Conservation (phyloP, 805 yeast species). For the Myxozyma nipponensis region DNA sequence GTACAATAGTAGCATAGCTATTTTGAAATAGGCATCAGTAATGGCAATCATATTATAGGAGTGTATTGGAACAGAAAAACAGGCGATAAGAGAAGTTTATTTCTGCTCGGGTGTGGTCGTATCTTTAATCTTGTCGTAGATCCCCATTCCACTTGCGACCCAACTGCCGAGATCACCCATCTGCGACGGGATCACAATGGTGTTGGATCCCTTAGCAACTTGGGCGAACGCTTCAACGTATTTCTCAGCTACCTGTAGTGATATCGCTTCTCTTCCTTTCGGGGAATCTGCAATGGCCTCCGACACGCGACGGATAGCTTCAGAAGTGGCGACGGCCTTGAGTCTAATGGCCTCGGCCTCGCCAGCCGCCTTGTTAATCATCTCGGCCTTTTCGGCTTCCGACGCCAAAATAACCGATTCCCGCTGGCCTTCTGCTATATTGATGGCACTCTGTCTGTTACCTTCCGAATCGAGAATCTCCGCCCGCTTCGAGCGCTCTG, state of each 20-base stretch:
- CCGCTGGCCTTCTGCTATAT: conserved; percentile 79
- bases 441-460: conserved; percentile 70
- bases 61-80: background rate
- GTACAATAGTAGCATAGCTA: background rate
- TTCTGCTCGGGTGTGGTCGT: background rate
- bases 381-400: conserved; percentile 61
- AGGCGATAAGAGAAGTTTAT: background rate
- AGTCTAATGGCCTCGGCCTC: conserved; percentile 65
- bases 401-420: conserved; percentile 68
- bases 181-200: conserved; percentile 72
- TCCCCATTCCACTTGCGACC: conserved; percentile 73
- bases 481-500: conserved; percentile 82
- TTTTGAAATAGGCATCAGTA: background rate
- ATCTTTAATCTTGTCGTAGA: conserved; percentile 51
- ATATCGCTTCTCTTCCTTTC: conserved; percentile 71
- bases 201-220: conserved; percentile 76
- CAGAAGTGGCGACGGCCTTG: conserved; percentile 69
- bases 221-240: conserved; percentile 78
- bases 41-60: background rate
- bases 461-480: conserved; percentile 87
- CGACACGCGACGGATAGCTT: conserved; percentile 62
- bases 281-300: conserved; percentile 63
- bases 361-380: conserved; percentile 67
- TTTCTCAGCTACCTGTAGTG: conserved; percentile 76
- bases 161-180: conserved; percentile 68